Base-by-base conservation (phyloP, 257 asterid genomes). In the Phtheirospermum japonicum region DNA sequence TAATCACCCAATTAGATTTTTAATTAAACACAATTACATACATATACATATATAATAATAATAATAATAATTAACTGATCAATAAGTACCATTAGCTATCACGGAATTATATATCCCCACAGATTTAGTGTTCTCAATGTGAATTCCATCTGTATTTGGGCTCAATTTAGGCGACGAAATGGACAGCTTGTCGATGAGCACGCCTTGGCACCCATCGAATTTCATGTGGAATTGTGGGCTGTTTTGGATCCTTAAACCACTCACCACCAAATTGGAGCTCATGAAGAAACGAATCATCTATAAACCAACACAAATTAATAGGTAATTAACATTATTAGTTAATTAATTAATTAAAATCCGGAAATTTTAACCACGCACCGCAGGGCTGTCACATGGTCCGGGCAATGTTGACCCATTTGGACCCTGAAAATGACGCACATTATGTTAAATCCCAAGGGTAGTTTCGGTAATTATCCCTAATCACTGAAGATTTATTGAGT, bases 361-460 rank as follows among this genome's bases (percentile, higher is more conserved):
- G 3, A 30, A 26, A 9, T 48, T 43, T 12, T 18, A 8, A 9
- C 28, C 28, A 84, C 95, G 69, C 65, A 93, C 54, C 99, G 94
- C 88, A 13, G 99, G 99, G 74, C 97, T 93, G 74, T 89, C 84
- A 71, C 99, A 93, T 69, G 97, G 96, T 63, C 97, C 97, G 4
- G 86, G 81, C 77, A 93, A 71, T 40, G 97, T 93, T 59, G 97
- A 75, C 62, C 99, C 97, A 72, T 87, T 74, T 18, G 96, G 94
- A 43, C 97, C 99, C 96, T 87, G 86, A 71, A 83, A 82, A 43
- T 62, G 69, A 57, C 66, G 60, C 19, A 14, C 7, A 39, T 39
- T 39, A 39, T 9, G n/a, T 0, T 2, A 39, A n/a, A 39, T 39
- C n/a, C 12, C 13, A 8, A 3, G 45, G 45, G 45, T 39, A 8